phyloP scores from a whole-genome alignment of 1,284 basidiomycete species.

The Ganoderma leucocontextum region DNA sequence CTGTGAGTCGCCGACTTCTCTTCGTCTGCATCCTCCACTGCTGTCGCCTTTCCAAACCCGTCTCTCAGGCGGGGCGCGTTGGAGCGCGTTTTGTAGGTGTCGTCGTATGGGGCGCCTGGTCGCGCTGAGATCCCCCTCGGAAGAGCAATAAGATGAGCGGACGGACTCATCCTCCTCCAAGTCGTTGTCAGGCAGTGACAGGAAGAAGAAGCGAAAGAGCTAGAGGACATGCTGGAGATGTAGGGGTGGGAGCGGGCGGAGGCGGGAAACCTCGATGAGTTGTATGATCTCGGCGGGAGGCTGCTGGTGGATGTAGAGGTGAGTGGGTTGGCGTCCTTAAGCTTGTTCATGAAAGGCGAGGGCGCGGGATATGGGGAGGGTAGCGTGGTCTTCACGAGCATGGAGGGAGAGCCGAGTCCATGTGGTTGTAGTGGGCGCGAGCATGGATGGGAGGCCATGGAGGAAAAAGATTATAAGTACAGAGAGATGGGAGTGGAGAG shows the following conservation, averaged over 20 bases:
- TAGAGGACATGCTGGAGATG: constrained; percentile 36
- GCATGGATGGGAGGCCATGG: constrained; percentile 21
- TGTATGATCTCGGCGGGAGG: no score
- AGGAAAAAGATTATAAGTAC: constrained; percentile 34
- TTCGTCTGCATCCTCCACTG: no score
- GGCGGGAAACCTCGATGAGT: no score
- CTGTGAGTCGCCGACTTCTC: no score
- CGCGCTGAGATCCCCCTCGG: constrained; percentile 47
- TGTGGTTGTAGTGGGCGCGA: constrained; percentile 18
- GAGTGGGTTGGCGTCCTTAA: no score
- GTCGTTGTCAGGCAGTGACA: constrained; percentile 46
- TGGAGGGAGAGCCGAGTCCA: constrained; percentile 32
- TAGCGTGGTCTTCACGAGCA: no score
- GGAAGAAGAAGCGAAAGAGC: constrained; percentile 49
- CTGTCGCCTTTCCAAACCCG: constrained; percentile 40
- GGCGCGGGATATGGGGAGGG: no score
- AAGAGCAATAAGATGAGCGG: constrained; percentile 74
- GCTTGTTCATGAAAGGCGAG: no score
- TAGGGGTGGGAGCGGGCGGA: constrained; percentile 51
- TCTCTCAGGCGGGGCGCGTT: constrained; percentile 73
- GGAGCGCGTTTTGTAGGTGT: constrained; percentile 58
- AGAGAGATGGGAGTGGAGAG: constrained; percentile 12
- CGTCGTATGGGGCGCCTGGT: constrained; percentile 48
- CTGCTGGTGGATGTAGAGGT: no score
- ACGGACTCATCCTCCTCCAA: no score